These are phyloP conservation scores for Penicillium sp. DNA, from an alignment of 2,329 filamentous ascomycete genomes.

Conservation along the genomic window DNA sequence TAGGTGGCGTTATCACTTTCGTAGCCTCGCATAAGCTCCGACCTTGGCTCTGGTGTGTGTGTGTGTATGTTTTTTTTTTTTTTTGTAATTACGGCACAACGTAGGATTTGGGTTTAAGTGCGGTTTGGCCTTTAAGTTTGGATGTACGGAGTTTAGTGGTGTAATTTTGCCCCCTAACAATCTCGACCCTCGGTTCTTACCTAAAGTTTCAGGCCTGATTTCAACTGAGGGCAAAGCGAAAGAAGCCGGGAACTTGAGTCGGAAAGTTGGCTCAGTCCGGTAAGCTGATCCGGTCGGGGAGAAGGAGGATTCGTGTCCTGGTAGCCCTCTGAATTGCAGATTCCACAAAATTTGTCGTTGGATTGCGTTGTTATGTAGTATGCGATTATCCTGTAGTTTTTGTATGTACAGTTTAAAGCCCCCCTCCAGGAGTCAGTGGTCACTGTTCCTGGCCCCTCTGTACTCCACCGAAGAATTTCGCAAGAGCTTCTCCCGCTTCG, in stretches of 20 bases:
- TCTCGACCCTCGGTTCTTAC: constrained; percentile 10
- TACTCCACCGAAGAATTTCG: constrained; percentile 40
- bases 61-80: background rate
- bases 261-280: constrained; percentile 10
- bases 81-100: constrained; percentile 1
- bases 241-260: constrained; percentile 5
- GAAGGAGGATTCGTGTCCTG: background rate
- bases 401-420: background rate
- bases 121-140: background rate
- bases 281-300: background rate
- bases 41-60: constrained; percentile 1
- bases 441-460: constrained; percentile 25
- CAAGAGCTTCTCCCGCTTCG: constrained; percentile 45
- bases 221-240: background rate
- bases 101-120: background rate
- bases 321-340: too few relatives aligned
- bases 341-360: background rate
- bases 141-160: background rate
- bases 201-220: constrained; percentile 12
- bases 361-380: background rate
- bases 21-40: constrained; percentile 8
- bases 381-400: background rate
- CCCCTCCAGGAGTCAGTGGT: background rate
- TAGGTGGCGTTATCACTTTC: constrained; percentile 16
- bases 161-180: constrained; percentile 7